phyloP scores from a whole-genome alignment of 2,329 filamentous ascomycete species.

The Penicillium sp. region DNA sequence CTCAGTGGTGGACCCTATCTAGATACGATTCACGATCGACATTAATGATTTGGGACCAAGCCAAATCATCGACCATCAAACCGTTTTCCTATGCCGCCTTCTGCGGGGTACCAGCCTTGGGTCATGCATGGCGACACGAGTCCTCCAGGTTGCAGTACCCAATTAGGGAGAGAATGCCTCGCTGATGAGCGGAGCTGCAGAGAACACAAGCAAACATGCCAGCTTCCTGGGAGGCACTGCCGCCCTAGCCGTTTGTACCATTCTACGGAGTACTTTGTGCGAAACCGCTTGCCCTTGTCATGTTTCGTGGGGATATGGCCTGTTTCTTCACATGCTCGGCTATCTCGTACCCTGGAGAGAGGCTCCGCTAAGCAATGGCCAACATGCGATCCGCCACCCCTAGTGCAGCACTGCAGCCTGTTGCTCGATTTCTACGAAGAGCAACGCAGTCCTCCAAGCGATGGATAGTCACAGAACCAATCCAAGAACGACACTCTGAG shows the following conservation, averaged over 20 bases:
- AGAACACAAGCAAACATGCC: slow-evolving; percentile 1
- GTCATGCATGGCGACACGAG: slow-evolving; percentile 21
- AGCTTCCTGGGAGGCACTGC: not conserved
- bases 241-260: not conserved
- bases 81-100: slow-evolving; percentile 15
- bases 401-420: not conserved
- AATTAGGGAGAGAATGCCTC: slow-evolving; percentile 10
- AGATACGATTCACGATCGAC: slow-evolving; percentile 1
- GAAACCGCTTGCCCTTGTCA: not conserved
- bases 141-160: slow-evolving; percentile 1
- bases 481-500: not conserved
- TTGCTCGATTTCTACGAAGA: not conserved
- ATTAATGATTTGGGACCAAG: slow-evolving; percentile 6
- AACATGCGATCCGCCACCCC: slow-evolving; percentile 13
- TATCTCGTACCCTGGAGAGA: slow-evolving; percentile 21
- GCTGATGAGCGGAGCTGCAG: not conserved
- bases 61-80: slow-evolving; percentile 13
- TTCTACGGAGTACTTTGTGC: not conserved
- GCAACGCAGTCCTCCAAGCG: not conserved
- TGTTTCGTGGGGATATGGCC: not conserved
- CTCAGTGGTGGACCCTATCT: not conserved
- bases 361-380: slow-evolving; percentile 18
- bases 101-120: slow-evolving; percentile 24
- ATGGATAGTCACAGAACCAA: not conserved
- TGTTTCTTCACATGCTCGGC: slow-evolving; percentile 32